Evolutionary conservation across 495 filamentous ascomycete species (phyloP).

Genomic region (Annulohypoxylon moriforme): DNA sequence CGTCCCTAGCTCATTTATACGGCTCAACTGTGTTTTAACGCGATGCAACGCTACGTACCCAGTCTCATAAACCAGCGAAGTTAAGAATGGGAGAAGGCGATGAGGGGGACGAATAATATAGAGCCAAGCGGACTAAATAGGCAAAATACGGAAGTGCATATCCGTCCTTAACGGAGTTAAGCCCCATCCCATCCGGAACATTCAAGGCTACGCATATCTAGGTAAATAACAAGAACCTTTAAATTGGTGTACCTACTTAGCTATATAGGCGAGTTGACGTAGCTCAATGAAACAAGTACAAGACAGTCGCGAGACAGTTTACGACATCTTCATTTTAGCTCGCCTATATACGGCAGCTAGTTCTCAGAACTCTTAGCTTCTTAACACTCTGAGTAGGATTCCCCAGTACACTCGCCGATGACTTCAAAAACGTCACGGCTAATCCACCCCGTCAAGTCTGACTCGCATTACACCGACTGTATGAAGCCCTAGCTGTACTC

Average conservation of each 20-base stretch:
- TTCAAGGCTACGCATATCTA: background rate
- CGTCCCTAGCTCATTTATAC: conserved; percentile 29
- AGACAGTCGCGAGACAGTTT: background rate
- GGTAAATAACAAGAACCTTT: conserved; percentile 16
- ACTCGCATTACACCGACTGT: conserved; percentile 38
- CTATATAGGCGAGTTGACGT: background rate
- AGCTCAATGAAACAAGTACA: conserved; percentile 1
- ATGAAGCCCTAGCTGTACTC: conserved; percentile 36
- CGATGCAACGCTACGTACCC: conserved; percentile 27
- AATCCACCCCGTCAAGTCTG: conserved; percentile 26
- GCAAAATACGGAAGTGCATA: conserved; percentile 39
- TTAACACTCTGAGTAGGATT: conserved; percentile 31
- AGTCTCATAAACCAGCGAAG: conserved; percentile 1
- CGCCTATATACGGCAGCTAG: conserved; percentile 40
- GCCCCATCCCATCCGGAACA: background rate
- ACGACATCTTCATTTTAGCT: conserved; percentile 29
- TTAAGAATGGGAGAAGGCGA: background rate
- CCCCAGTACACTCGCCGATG: conserved; percentile 21
- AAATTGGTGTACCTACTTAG: background rate
- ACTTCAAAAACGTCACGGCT: conserved; percentile 11
- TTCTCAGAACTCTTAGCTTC: conserved; percentile 28
- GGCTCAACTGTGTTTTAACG: conserved; percentile 11
- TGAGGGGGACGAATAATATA: conserved; percentile 24
- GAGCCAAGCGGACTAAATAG: conserved; percentile 31
- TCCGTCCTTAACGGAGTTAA: conserved; percentile 28